A percentile compares a stretch with the other conserved stretches of the same genome.
These are phyloP conservation scores for Phalaenopsis equestris DNA, from an alignment of 106 monocot genomes.

Conservation along the genomic window DNA sequence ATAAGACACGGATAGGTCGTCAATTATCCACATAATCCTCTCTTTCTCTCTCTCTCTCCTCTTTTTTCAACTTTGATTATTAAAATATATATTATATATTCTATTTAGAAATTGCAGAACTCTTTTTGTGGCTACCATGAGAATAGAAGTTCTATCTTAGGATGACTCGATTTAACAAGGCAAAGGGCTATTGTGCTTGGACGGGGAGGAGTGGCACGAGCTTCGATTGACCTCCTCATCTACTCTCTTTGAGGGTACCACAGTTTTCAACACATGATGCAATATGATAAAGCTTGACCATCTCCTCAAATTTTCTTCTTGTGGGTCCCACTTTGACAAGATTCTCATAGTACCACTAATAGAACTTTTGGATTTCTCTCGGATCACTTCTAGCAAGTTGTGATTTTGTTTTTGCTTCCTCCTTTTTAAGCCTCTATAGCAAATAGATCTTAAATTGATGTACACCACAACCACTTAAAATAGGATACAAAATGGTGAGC, in stretches of 20 bases:
- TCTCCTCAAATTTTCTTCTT: constrained; percentile 73
- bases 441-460: constrained; percentile 96
- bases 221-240: constrained; percentile 39
- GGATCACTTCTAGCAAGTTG: constrained; percentile 51
- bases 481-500: constrained; percentile 64
- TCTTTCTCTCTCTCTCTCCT: no score
- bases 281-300: constrained; percentile 87
- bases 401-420: constrained; percentile 53
- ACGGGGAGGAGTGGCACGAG: no score
- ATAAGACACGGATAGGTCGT: no score
- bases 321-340: constrained; percentile 50
- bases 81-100: no score
- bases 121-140: no score
- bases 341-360: constrained; percentile 58
- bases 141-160: no score
- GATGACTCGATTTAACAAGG: no score
- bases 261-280: constrained; percentile 83
- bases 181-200: no score
- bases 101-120: no score
- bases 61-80: no score
- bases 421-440: constrained; percentile 85
- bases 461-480: constrained; percentile 83
- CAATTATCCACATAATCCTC: no score
- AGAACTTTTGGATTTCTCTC: constrained; percentile 81
- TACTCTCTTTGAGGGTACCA: constrained; percentile 61